Evolutionary conservation across 2,329 filamentous ascomycete species (phyloP).

Genomic region (Fusarium sp.): DNA sequence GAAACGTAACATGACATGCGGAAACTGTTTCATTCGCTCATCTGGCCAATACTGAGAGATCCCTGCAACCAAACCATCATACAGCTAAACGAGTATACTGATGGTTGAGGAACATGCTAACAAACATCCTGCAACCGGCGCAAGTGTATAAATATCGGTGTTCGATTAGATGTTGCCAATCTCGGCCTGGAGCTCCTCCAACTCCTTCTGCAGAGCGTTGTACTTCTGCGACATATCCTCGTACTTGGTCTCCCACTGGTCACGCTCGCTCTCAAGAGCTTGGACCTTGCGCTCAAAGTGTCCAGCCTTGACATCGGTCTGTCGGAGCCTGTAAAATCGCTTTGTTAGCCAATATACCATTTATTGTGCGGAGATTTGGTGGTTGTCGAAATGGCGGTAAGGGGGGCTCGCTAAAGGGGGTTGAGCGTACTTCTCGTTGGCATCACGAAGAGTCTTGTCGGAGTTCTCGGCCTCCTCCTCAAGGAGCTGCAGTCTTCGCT

Average conservation of each 20-base stretch:
- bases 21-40: slow-evolving; percentile 47
- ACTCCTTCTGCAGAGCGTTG: slow-evolving; percentile 83
- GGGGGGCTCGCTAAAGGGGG: slow-evolving; percentile 28
- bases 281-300: slow-evolving; percentile 99
- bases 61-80: slow-evolving; percentile 40
- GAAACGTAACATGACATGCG: slow-evolving; percentile 50
- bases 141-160: slow-evolving; percentile 29
- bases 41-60: slow-evolving; percentile 44
- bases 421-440: slow-evolving; percentile 92
- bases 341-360: slow-evolving; percentile 32
- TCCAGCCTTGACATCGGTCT: slow-evolving; percentile 98
- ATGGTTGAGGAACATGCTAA: slow-evolving; percentile 35
- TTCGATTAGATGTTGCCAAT: slow-evolving; percentile 87
- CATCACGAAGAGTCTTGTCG: slow-evolving; percentile 95
- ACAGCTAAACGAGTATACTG: slow-evolving; percentile 34
- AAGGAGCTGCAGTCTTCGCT: slow-evolving; percentile 92
- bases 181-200: slow-evolving; percentile 89
- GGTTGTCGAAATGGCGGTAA: slow-evolving; percentile 42
- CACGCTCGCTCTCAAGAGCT: slow-evolving; percentile 89
- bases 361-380: slow-evolving; percentile 8
- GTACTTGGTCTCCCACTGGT: slow-evolving; percentile 97
- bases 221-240: slow-evolving; percentile 98
- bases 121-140: slow-evolving; percentile 39
- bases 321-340: slow-evolving; percentile 78
- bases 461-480: slow-evolving; percentile 98